Base-by-base conservation (phyloP, 1,139 yeast species). In the Debaryomyces subglobosus region DNA sequence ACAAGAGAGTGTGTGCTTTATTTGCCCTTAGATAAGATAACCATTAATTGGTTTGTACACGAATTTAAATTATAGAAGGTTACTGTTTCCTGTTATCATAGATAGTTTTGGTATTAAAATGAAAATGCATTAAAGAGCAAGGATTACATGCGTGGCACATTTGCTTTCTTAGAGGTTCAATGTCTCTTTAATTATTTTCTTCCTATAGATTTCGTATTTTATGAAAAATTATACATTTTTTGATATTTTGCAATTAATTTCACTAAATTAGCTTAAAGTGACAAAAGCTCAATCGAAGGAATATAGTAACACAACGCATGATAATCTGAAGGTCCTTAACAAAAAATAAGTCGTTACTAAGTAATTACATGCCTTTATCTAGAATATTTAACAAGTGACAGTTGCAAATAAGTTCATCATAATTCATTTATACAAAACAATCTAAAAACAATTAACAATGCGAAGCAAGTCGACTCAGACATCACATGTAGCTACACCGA, bases 401-500 rank as follows among this genome's bases (percentile, higher is more conserved):
- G 13, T 27, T 27, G 30, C 30, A 27, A 27, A 27, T 4, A 12
- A 27, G 5, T 27, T 12, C 30, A 12, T 39, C 34, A 39, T 24
- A 18, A 29, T 29, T 39, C 24, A 16, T 27, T 39, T 25, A 12
- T 15, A 12, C 23, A 32, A 21, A 30, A 23, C 29, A 30, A 43
- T 18, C 45, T 42, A 42, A 32, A 42, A 23, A 42, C 39, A 42
- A 34, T 12, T 25, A 13, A 24, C 18, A 18, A 23, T 33, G 23
- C 24, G 13, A 10, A 27, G 6, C 5, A 27, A 12, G n/a, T 3
- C 30, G 12, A 12, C 4, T 27, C 16, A 43, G 9, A 36, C 45
- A 24, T 62, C 62, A 39, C 73, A 68, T 36, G 69, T 63, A 21
- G 79, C 79, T 5, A 74, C 79, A 0, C 79, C 79, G 45, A 75